A percentile compares a stretch with the other conserved stretches of the same genome.
Conservation (phyloP, 139 green algal genomes). For the Chlorella ohadii region DNA sequence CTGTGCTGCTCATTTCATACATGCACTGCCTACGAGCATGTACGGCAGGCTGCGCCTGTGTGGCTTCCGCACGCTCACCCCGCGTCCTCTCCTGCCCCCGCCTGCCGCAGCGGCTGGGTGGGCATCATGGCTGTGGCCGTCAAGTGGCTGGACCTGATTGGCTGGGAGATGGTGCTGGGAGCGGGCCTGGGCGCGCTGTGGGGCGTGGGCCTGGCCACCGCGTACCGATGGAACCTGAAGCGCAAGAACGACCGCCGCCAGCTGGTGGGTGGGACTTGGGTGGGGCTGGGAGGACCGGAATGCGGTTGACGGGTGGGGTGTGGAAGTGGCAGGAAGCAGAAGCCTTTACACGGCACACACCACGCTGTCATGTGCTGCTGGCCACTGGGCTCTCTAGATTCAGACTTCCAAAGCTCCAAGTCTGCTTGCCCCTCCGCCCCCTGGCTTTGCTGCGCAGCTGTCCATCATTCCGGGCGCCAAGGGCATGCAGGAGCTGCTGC, state of each 20-base stretch:
- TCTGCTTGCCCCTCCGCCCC: too few relatives aligned
- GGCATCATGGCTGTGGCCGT: conserved; percentile 6
- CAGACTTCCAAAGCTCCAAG: too few relatives aligned
- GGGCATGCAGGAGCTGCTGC: conserved; percentile 76
- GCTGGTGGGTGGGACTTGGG: neutral
- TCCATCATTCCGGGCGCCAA: conserved; percentile 75
- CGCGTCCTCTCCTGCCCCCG: neutral
- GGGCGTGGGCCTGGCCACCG: conserved; percentile 16
- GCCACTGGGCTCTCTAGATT: too few relatives aligned
- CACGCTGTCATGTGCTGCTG: too few relatives aligned
- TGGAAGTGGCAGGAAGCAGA: too few relatives aligned
- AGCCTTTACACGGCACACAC: too few relatives aligned
- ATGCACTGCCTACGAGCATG: too few relatives aligned
- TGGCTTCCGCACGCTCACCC: neutral
- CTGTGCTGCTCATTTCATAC: too few relatives aligned
- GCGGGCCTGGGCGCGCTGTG: neutral
- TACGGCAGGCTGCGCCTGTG: too few relatives aligned
- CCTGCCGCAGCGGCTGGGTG: conserved; percentile 10
- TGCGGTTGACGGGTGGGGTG: too few relatives aligned
- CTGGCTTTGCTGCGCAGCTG: conserved; percentile 11
- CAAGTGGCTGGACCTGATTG: conserved; percentile 1
- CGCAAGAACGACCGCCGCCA: conserved; percentile 26
- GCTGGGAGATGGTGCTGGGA: conserved; percentile 15
- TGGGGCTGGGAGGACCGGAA: too few relatives aligned
- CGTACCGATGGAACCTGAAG: conserved; percentile 39